These are phyloP conservation scores for Capronia americana DNA, from an alignment of 2,329 filamentous ascomycete genomes.

Conservation along the genomic window DNA sequence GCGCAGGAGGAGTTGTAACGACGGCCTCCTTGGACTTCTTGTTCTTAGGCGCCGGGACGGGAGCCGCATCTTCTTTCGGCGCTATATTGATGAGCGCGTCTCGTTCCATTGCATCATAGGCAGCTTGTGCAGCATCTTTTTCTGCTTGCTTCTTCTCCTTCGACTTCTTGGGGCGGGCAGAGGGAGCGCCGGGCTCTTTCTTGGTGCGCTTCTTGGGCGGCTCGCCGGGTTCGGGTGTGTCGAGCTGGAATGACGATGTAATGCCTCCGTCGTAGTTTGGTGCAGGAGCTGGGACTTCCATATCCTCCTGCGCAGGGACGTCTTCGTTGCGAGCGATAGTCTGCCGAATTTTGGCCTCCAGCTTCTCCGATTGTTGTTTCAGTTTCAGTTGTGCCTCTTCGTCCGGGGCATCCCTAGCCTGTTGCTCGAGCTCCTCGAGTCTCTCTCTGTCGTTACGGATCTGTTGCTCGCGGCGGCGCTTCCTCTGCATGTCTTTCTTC, in stretches of 20 bases:
- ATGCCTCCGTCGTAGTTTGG: conserved; percentile 83
- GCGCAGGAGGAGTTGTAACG: conserved; percentile 51
- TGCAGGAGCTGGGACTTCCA: conserved; percentile 74
- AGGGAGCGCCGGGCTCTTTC: conserved; percentile 53
- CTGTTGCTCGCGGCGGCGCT: conserved; percentile 91
- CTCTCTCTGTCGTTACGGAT: conserved; percentile 87
- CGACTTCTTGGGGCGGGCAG: conserved; percentile 82
- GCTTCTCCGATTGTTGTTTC: conserved; percentile 83
- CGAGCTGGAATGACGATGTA: conserved; percentile 81
- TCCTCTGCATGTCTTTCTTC: conserved; percentile 99
- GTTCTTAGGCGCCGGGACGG: conserved; percentile 52
- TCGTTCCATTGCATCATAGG: conserved; percentile 71
- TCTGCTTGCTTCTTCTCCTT: conserved; percentile 74
- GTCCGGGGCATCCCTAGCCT: conserved; percentile 78
- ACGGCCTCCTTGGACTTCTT: conserved; percentile 50
- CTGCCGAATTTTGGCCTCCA: conserved; percentile 89
- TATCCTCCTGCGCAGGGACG: conserved; percentile 70
- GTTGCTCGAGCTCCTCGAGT: conserved; percentile 77
- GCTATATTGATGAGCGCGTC: conserved; percentile 57
- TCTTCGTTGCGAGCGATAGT: conserved; percentile 87
- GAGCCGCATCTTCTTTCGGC: conserved; percentile 62
- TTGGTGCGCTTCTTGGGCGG: conserved; percentile 62
- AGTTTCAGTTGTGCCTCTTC: conserved; percentile 81
- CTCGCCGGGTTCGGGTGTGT: conserved; percentile 58
- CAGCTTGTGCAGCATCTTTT: conserved; percentile 80